These are phyloP conservation scores for Tricharina praecox DNA, from an alignment of 495 filamentous ascomycete species.

Conservation along the genomic window DNA sequence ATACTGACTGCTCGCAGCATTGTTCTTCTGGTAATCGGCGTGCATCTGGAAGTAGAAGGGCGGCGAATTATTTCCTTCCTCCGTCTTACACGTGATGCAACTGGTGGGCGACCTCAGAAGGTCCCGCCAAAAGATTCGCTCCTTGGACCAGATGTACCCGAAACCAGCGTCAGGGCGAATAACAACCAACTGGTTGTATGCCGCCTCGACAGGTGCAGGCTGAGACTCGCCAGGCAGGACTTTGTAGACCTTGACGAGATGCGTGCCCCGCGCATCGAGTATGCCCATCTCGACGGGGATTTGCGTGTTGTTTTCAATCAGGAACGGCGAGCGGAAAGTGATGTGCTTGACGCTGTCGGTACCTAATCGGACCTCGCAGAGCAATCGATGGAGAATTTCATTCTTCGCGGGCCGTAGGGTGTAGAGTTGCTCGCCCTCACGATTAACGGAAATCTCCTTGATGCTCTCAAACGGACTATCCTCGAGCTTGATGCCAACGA, in stretches of 20 bases:
- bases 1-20: slow-evolving; percentile 62
- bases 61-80: slow-evolving; percentile 54
- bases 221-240: slow-evolving; percentile 80
- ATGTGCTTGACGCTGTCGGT: slow-evolving; percentile 94
- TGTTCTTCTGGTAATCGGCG: slow-evolving; percentile 55
- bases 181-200: slow-evolving; percentile 77
- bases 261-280: slow-evolving; percentile 70
- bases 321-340: slow-evolving; percentile 82
- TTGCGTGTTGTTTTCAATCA: slow-evolving; percentile 95
- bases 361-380: slow-evolving; percentile 83
- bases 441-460: slow-evolving; percentile 69
- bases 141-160: slow-evolving; percentile 84
- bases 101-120: slow-evolving; percentile 64
- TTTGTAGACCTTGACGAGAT: slow-evolving; percentile 94
- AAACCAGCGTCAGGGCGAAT: slow-evolving; percentile 80
- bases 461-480: slow-evolving; percentile 85
- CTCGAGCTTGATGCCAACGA: slow-evolving; percentile 70
- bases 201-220: slow-evolving; percentile 82
- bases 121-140: slow-evolving; percentile 82
- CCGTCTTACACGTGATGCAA: slow-evolving; percentile 72
- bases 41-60: slow-evolving; percentile 96
- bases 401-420: slow-evolving; percentile 70
- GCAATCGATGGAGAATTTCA: slow-evolving; percentile 64
- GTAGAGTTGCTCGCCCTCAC: slow-evolving; percentile 86
- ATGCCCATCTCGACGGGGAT: slow-evolving; percentile 93